These are phyloP conservation scores for Candida piceae DNA, from an alignment of 805 yeast species.

Conservation along the genomic window DNA sequence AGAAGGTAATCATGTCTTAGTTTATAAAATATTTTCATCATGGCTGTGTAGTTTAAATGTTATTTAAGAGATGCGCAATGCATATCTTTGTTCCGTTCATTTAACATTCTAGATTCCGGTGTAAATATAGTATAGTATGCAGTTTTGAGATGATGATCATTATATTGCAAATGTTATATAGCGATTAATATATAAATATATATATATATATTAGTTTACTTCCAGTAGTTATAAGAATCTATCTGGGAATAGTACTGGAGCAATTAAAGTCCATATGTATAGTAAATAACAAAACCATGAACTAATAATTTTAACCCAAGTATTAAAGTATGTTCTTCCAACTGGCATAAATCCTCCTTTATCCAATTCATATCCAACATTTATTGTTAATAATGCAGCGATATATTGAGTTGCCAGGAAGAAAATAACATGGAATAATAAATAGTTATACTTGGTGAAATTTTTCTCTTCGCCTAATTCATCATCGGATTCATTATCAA, in stretches of 20 bases:
- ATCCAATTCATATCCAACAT: conserved; percentile 79
- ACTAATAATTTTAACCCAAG: conserved; percentile 89
- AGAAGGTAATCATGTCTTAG: too few relatives aligned
- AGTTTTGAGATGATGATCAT: too few relatives aligned
- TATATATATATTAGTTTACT: too few relatives aligned
- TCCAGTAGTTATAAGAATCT: conserved; percentile 48
- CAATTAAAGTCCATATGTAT: conserved; percentile 87
- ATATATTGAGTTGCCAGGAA: conserved; percentile 96
- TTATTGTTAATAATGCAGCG: conserved; percentile 87
- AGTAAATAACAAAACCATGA: conserved; percentile 87
- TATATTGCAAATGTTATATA: too few relatives aligned
- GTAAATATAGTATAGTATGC: too few relatives aligned
- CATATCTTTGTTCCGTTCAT: too few relatives aligned
- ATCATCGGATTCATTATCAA: conserved; percentile 38
- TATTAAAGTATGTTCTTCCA: conserved; percentile 91
- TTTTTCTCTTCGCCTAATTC: conserved; percentile 54
- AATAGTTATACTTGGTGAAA: conserved; percentile 75
- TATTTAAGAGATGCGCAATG: too few relatives aligned
- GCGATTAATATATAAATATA: too few relatives aligned
- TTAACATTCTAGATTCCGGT: too few relatives aligned
- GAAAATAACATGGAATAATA: conserved; percentile 85
- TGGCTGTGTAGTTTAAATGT: too few relatives aligned
- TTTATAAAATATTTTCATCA: too few relatives aligned
- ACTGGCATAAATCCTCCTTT: conserved; percentile 92
- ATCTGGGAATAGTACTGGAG: conserved; percentile 89